A percentile compares a stretch with the other conserved stretches of the same genome.
These are phyloP conservation scores for Acacia confusa DNA, from an alignment of 306 rosid genomes.

Conservation along the genomic window DNA sequence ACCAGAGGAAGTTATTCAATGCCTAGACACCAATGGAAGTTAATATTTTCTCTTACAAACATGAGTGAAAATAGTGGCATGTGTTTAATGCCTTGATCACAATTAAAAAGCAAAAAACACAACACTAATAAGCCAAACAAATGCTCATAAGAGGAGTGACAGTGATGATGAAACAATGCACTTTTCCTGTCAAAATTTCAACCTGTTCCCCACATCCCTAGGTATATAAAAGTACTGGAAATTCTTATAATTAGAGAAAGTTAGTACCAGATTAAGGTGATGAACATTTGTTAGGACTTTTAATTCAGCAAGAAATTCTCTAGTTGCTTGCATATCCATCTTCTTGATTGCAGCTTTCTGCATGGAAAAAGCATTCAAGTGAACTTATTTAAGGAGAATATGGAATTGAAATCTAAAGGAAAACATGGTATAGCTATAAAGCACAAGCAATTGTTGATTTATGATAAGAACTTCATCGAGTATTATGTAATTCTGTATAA, in stretches of 20 bases:
- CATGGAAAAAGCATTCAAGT: constrained; percentile 18
- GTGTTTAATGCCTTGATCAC: not conserved
- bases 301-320: constrained; percentile 88
- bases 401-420: not conserved
- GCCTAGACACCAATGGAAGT: not conserved
- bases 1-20: not conserved
- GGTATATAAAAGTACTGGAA: not conserved
- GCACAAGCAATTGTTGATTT: not conserved
- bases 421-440: constrained; percentile 15
- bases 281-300: constrained; percentile 88
- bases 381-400: constrained; percentile 28
- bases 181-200: not conserved
- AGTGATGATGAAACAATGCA: not conserved
- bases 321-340: constrained; percentile 97
- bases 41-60: not conserved
- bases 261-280: constrained; percentile 87
- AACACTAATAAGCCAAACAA: not conserved
- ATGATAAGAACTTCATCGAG: constrained; percentile 16
- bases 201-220: not conserved
- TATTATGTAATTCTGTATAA: not conserved
- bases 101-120: not conserved
- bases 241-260: constrained; percentile 9
- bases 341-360: constrained; percentile 98
- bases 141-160: not conserved
- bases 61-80: not conserved